Percentiles rank a stretch among this genome's conserved stretches.
Evolutionary conservation across 371 early-diverging fungal species (phyloP).

Genomic region (Basidiobolus heterosporus): DNA sequence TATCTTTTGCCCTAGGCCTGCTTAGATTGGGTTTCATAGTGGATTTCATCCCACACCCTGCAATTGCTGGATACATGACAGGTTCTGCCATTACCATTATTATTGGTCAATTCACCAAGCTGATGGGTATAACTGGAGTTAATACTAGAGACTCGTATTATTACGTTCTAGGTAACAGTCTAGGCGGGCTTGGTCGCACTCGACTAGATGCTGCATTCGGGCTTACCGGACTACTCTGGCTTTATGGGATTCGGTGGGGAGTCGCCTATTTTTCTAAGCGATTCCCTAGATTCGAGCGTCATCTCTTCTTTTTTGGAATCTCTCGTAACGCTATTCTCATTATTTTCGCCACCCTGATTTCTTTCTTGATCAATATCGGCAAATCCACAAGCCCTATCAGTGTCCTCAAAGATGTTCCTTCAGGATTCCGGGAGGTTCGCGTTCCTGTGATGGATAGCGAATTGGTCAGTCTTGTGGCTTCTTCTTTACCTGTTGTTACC

Average conservation of each 20-base stretch:
- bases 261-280: constrained; percentile 14
- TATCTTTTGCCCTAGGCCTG: constrained; percentile 51
- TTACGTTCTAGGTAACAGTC: background rate
- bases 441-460: constrained; percentile 25
- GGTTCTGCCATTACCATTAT: constrained; percentile 62
- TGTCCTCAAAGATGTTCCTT: constrained; percentile 50
- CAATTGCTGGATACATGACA: constrained; percentile 56
- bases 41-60: constrained; percentile 72
- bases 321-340: constrained; percentile 19
- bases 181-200: constrained; percentile 14
- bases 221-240: constrained; percentile 18
- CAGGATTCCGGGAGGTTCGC: constrained; percentile 42
- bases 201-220: constrained; percentile 32
- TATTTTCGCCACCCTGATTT: constrained; percentile 26
- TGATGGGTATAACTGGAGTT: constrained; percentile 50
- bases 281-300: constrained; percentile 20
- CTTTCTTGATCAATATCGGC: constrained; percentile 19
- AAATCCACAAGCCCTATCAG: constrained; percentile 19
- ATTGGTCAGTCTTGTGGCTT: constrained; percentile 22
- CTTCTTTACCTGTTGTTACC: constrained; percentile 40
- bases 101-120: constrained; percentile 47
- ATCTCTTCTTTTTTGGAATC: constrained; percentile 15
- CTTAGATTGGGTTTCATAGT: constrained; percentile 66
- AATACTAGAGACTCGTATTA: constrained; percentile 13
- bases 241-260: constrained; percentile 24